Evolutionary conservation across 108 stramenopile species (phyloP).

Genomic region (Discostella stelligeroides): DNA sequence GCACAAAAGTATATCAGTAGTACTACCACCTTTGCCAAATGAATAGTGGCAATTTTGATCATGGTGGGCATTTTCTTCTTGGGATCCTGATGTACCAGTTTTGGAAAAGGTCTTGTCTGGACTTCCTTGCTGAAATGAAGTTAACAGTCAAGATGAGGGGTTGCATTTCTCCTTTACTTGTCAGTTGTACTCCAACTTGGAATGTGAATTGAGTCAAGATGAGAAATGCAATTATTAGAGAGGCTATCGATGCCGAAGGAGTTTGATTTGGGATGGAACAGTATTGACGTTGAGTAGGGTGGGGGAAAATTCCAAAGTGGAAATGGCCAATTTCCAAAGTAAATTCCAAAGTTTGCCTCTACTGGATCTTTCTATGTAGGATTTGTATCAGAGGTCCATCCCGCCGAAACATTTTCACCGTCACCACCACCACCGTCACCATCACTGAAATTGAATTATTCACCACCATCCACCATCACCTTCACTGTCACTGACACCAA

Average conservation of each 20-base stretch:
- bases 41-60: constrained; percentile 89
- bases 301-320: too few relatives aligned
- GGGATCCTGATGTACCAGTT: constrained; percentile 90
- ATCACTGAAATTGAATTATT: too few relatives aligned
- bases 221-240: constrained; percentile 80
- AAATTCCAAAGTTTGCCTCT: too few relatives aligned
- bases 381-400: too few relatives aligned
- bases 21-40: constrained; percentile 76
- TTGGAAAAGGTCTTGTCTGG: constrained; percentile 95
- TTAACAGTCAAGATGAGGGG: constrained; percentile 92
- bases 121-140: constrained; percentile 90
- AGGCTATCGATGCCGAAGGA: constrained; percentile 90
- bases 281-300: too few relatives aligned
- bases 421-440: too few relatives aligned
- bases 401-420: too few relatives aligned
- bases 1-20: constrained; percentile 80
- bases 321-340: too few relatives aligned
- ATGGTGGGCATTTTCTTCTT: constrained; percentile 95
- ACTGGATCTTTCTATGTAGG: too few relatives aligned
- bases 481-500: too few relatives aligned
- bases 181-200: constrained; percentile 93
- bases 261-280: constrained; percentile 91
- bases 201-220: constrained; percentile 72
- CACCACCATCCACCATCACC: too few relatives aligned
- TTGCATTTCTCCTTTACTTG: constrained; percentile 97